Conservation (phyloP, 208 protist species). For the Crithidia expoeki region DNA sequence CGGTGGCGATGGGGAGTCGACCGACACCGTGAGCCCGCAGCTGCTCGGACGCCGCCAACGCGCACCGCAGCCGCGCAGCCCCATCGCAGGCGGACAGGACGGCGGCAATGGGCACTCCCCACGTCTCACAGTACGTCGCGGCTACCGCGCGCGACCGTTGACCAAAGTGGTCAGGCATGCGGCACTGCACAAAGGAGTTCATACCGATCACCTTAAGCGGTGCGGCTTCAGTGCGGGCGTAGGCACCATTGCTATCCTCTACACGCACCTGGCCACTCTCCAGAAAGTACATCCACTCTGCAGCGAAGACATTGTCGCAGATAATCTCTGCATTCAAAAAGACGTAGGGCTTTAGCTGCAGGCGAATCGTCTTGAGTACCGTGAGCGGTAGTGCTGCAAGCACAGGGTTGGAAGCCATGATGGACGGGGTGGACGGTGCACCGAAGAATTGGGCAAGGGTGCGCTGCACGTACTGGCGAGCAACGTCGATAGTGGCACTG, state of each 20-base stretch:
- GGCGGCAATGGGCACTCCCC: slow-evolving; percentile 37
- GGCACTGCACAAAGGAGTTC: slow-evolving; percentile 48
- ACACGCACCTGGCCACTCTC: slow-evolving; percentile 45
- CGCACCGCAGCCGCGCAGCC: slow-evolving; percentile 37
- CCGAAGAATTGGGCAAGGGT: slow-evolving; percentile 28
- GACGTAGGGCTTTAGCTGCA: slow-evolving; percentile 53
- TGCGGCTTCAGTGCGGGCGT: neutral
- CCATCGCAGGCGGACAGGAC: slow-evolving; percentile 39
- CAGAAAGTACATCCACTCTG: slow-evolving; percentile 69
- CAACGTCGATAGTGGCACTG: slow-evolving; percentile 29
- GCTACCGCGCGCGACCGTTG: slow-evolving; percentile 37
- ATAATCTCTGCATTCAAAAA: slow-evolving; percentile 50
- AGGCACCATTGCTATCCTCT: slow-evolving; percentile 13
- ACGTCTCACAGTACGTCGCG: slow-evolving; percentile 58
- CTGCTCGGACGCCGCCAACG: slow-evolving; percentile 26
- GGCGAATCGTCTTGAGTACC: slow-evolving; percentile 40
- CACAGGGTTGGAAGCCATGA: slow-evolving; percentile 49
- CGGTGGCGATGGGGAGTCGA: slow-evolving; percentile 17
- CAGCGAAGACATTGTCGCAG: slow-evolving; percentile 60
- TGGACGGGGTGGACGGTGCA: slow-evolving; percentile 35
- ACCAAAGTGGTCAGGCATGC: slow-evolving; percentile 37
- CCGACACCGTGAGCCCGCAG: slow-evolving; percentile 10
- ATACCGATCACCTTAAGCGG: slow-evolving; percentile 42
- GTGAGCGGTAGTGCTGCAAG: slow-evolving; percentile 40
- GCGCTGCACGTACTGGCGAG: slow-evolving; percentile 35